Conservation (phyloP, 495 filamentous ascomycete genomes). For the Aspergillus conjunctus region DNA sequence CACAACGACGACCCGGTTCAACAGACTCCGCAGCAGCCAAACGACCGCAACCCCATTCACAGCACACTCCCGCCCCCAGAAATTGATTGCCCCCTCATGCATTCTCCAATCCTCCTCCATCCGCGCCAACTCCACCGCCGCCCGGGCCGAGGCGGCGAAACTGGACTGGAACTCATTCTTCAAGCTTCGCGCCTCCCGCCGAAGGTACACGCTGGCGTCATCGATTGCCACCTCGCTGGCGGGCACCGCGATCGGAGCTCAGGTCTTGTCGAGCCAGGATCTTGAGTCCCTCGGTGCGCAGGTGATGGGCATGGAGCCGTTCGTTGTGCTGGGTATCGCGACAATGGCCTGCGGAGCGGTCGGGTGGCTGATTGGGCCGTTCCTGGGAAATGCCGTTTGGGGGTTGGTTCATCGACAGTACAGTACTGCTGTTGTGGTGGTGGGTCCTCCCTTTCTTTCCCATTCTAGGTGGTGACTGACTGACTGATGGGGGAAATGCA, state of each 20-base stretch:
- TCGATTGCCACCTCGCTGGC: slow-evolving; percentile 65
- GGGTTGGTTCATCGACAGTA: slow-evolving; percentile 65
- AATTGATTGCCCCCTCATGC: slow-evolving; percentile 26
- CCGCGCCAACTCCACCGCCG: slow-evolving; percentile 40
- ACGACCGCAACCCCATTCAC: slow-evolving; percentile 20
- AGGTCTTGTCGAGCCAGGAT: slow-evolving; percentile 63
- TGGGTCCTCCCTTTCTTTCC: slow-evolving; percentile 40
- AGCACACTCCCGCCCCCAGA: slow-evolving; percentile 25
- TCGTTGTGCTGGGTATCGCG: slow-evolving; percentile 77
- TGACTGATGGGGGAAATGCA: slow-evolving; percentile 31
- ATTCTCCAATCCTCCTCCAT: slow-evolving; percentile 39
- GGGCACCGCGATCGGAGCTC: slow-evolving; percentile 60
- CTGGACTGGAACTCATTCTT: slow-evolving; percentile 96
- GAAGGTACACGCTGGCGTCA: slow-evolving; percentile 76
- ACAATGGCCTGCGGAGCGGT: slow-evolving; percentile 69
- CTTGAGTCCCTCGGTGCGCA: slow-evolving; percentile 68
- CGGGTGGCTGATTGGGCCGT: slow-evolving; percentile 86
- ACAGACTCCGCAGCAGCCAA: neutral
- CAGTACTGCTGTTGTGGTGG: slow-evolving; percentile 65
- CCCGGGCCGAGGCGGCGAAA: slow-evolving; percentile 36
- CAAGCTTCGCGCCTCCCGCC: slow-evolving; percentile 78
- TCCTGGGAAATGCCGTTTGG: slow-evolving; percentile 76
- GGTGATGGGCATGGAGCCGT: slow-evolving; percentile 78
- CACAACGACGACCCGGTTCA: slow-evolving; percentile 20
- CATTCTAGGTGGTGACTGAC: slow-evolving; percentile 5